Percentiles rank a stretch among this genome's conserved stretches.
phyloP scores from a whole-genome alignment of 164 flowering plant species.

The Dillenia suffruticosa region DNA sequence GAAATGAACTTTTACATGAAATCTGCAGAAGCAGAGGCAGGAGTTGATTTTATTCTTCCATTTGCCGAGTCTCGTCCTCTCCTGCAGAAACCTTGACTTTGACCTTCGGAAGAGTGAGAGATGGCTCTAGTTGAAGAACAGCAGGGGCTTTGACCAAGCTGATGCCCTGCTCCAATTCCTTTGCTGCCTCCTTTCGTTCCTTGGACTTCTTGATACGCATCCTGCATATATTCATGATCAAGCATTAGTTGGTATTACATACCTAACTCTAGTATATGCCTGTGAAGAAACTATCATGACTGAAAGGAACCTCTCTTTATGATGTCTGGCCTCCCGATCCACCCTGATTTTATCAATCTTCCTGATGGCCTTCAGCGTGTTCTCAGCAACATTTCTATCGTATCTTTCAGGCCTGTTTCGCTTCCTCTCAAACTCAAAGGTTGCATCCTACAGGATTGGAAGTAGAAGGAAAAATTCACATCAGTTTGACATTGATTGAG shows the following conservation, averaged over 20 bases:
- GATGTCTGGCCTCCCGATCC: constrained; percentile 28
- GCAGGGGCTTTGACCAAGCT: constrained; percentile 40
- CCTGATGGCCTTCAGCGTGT: constrained; percentile 47
- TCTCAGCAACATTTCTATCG: constrained; percentile 39
- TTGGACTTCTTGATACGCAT: constrained; percentile 30
- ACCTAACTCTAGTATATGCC: neutral
- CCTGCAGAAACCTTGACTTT: constrained; percentile 25
- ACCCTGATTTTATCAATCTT: constrained; percentile 40
- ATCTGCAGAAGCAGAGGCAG: neutral
- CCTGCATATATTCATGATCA: constrained; percentile 18
- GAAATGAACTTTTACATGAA: too few species aligned
- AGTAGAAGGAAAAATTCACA: neutral
- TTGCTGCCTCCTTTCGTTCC: constrained; percentile 22
- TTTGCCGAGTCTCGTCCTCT: constrained; percentile 15
- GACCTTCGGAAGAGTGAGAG: constrained; percentile 36
- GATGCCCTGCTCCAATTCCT: constrained; percentile 39
- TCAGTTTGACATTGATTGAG: neutral
- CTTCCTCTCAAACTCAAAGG: constrained; percentile 63
- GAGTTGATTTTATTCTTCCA: constrained; percentile 35
- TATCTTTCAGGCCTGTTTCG: constrained; percentile 61
- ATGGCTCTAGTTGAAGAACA: constrained; percentile 19
- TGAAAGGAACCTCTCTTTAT: constrained; percentile 24
- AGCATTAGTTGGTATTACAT: neutral
- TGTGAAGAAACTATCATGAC: neutral
- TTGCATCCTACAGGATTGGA: constrained; percentile 34